Evolutionary conservation across 139 green algal genomes (phyloP), one percentile per base, ranked within the genome.

Genomic region (Volvox africanus): DNA sequence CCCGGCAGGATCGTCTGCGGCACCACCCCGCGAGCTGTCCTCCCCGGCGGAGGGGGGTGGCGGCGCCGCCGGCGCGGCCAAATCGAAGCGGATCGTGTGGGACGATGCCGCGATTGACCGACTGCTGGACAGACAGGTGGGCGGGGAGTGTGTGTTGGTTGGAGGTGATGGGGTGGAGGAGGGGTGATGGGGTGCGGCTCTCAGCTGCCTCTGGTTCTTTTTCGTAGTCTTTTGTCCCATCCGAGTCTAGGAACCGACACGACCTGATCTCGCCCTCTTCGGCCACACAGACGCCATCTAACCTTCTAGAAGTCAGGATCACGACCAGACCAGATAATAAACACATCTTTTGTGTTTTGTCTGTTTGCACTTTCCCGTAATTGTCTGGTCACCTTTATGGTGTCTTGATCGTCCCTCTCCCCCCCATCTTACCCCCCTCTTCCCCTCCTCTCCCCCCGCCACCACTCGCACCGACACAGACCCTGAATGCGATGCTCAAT

Each of bases 71-170:
- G 32, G 0, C 33, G 73, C 69, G 14, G 55, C 24, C 73, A 32
- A 73, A 26, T 79, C 67, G 21, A 89, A 92, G 62, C 76, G 88
- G 61, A 98, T 98, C 69, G 93, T 97, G 73, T 98, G 96, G 37
- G 96, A 98, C 82, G 94, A 97, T 62, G 95, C 93, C 0, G 96
- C 96, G 14, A 90, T 99, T 22, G 94, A 96, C 1, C 84, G 92
- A 16, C 93, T 98, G 90, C 93, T 98, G 79, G 96, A 98, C 89
- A 77, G 95, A 65, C 78, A 84, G 78, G 78, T 84, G 78, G 36
- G 78, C 32, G 78, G 16, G 17, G n/a, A n/a, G n/a, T 62, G 75
- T 30, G 75, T 44, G 75, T 30, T 30, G 44, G 30, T 50, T 13
- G 18, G 75, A 26, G 68, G 68, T 22, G 68, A 77, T 24, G 68